A percentile compares a stretch with the other conserved stretches of the same genome.
Evolutionary conservation across 768 basidiomycete species (phyloP).

Genomic region (Naganishia onofrii): DNA sequence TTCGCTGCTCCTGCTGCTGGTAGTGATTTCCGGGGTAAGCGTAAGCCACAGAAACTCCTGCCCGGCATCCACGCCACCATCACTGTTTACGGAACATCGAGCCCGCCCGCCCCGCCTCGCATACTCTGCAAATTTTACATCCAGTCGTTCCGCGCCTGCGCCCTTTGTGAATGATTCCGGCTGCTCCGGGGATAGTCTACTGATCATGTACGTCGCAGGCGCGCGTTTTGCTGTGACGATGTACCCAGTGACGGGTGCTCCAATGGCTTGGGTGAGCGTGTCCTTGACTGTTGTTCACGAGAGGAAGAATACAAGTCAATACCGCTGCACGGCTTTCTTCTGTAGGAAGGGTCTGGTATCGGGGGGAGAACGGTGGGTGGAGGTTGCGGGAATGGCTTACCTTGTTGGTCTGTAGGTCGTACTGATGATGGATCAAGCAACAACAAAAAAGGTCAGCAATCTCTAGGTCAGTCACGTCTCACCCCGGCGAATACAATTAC

Average conservation of each 20-base stretch:
- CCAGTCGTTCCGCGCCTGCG: not conserved
- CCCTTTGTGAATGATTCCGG: not conserved
- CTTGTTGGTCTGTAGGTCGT: slow-evolving; percentile 13
- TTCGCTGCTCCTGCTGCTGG: not conserved
- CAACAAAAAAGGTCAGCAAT: not conserved
- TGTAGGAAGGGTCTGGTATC: not conserved
- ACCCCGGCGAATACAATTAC: too few species aligned
- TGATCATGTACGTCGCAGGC: not conserved
- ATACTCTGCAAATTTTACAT: not conserved
- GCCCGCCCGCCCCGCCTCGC: not conserved
- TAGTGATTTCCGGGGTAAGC: not conserved
- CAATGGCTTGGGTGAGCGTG: not conserved
- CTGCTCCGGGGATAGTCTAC: not conserved
- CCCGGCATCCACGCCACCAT: not conserved
- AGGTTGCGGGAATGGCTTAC: not conserved
- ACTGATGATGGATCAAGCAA: not conserved
- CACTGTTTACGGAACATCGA: not conserved
- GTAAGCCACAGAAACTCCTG: not conserved
- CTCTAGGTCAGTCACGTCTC: too few species aligned
- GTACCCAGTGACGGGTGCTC: not conserved
- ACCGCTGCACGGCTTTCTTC: not conserved
- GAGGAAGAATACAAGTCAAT: not conserved
- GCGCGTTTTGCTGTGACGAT: too few species aligned
- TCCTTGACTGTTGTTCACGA: not conserved
- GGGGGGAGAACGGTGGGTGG: too few species aligned